Evolutionary conservation across 2,329 filamentous ascomycete species (phyloP).

Genomic region (Fusarium solani-melongenae): DNA sequence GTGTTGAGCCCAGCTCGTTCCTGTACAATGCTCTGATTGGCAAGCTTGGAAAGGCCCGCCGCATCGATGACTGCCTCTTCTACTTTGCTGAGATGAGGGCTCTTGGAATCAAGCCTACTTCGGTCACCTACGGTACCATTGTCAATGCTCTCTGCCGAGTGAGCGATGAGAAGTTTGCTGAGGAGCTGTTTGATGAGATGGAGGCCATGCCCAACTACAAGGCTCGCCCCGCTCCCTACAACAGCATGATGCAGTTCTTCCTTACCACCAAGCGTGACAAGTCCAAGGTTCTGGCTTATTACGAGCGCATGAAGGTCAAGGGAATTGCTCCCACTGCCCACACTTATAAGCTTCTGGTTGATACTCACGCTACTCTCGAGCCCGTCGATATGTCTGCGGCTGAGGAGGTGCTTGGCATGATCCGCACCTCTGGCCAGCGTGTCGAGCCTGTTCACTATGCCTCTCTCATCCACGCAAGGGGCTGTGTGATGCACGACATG

Average conservation of each 20-base stretch:
- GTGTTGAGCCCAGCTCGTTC: conserved; percentile 96
- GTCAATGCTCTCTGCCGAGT: conserved; percentile 98
- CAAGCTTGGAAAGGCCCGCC: conserved; percentile 96
- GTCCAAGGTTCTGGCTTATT: conserved; percentile 92
- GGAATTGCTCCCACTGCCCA: conserved; percentile 92
- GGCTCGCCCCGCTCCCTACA: conserved; percentile 95
- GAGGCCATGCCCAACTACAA: conserved; percentile 99
- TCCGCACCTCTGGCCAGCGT: conserved; percentile 77
- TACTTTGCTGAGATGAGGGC: conserved; percentile 98
- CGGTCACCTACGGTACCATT: conserved; percentile 97
- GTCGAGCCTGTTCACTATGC: conserved; percentile 96
- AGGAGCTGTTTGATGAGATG: conserved; percentile 99
- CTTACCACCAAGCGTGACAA: conserved; percentile 97
- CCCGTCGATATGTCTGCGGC: conserved; percentile 89
- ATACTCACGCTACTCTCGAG: conserved; percentile 93
- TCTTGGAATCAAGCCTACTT: conserved; percentile 92
- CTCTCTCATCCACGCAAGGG: conserved; percentile 93
- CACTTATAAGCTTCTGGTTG: conserved; percentile 97
- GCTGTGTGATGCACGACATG: conserved; percentile 93
- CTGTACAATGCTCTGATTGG: conserved; percentile 98
- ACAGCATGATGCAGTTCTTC: conserved; percentile 99
- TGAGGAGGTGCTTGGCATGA: conserved; percentile 82
- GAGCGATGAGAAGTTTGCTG: conserved; percentile 96
- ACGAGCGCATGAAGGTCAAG: conserved; percentile 90
- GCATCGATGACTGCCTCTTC: conserved; percentile 97